Base-by-base conservation (phyloP, 2,329 filamentous ascomycete species). In the Penicillium sumatraense region DNA sequence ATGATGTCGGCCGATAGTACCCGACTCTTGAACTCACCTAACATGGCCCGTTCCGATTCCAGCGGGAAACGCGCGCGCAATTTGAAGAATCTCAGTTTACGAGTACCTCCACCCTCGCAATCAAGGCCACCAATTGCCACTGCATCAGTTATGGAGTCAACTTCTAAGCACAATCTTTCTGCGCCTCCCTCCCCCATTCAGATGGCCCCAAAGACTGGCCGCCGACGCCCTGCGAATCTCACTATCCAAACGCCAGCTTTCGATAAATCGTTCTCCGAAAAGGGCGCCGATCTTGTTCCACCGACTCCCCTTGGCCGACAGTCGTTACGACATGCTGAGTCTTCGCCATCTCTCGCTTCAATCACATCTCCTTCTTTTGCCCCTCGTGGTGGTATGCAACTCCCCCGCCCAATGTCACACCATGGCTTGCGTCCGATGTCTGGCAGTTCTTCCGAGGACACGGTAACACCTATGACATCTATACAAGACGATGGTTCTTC, bases 41-140 rank as follows among this genome's bases (percentile, higher is more conserved):
- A 71, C 66, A 49, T 79, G 75, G 64, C 78, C 77, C 71, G 68
- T 29, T 61, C 74, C 6, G 69, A 67, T 21, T 74, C 71, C 4
- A 70, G 75, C 1, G 66, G 65, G n/a, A 59, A 73, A 53, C 67
- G 71, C 68, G 81, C 81, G 27, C 80, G 83, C 40, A 88, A 88
- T 63, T 75, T 87, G 56, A 88, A 88, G 66, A 86, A 86, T 58
- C 74, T 88, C 3, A 86, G 85, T 2, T 78, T 88, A 55, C 83
- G 86, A 61, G 85, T 86, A 51, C 79, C 83, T 8, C 64, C 80
- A 10, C 78, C 81, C 0, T 68, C 70, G 13, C 61, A 73, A 16
- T 69, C 71, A 5, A 70, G 80, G 20, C 80, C 83, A 5, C 71
- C 77, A 13, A 77, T 80, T 48, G 69, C 80, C 14, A 80, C 81